Evolutionary conservation across 495 filamentous ascomycete species (phyloP), one percentile per base, ranked within the genome.

Genomic region (Aspergillus affinis): DNA sequence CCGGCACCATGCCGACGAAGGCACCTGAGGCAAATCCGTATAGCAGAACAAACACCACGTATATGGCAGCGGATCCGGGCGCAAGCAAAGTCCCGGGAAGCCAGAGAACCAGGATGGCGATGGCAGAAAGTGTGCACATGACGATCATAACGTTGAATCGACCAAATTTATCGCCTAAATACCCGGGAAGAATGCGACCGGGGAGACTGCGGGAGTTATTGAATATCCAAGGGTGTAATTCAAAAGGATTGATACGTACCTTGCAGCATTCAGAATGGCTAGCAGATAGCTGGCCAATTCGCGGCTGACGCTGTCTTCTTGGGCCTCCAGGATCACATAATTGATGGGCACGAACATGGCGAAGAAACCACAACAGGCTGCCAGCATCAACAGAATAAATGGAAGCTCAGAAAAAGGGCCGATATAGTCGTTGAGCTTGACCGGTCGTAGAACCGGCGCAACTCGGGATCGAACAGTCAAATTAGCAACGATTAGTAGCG

Each of bases 161-260:
- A 8, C 49, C 77, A 75, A 55, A 73, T 81, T 56, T 76, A 78
- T 36, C 71, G 69, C 9, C 85, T 83, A 19, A 79, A 81, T 75
- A 57, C 75, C 67, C 53, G 88, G 81, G 41, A 89, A 73, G 10
- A 66, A 75, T 6, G 89, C 77, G 62, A 89, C 82, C 61, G 88
- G 68, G 68, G 19, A 61, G 59, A 52, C 59, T 61, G 41, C 51
- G 20, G 29, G 49, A 20, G 19, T 27, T 20, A 29, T 23, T 48
- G 6, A 26, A 32, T 7, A 3, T 21, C n/a, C 54, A 19, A 19
- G 15, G 6, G 48, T 49, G 17, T 2, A 18, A 50, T 2, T 3
- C 51, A 8, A 3, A 44, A 49, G 19, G 6, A 10, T 36, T 54
- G 17, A 5, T 55, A 54, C 56, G 27, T 19, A 63, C 61, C 61